A percentile compares a stretch with the other conserved stretches of the same genome.
phyloP scores from a whole-genome alignment of 225 moss, liverwort and hornwort species.

The Ulota crispa region DNA sequence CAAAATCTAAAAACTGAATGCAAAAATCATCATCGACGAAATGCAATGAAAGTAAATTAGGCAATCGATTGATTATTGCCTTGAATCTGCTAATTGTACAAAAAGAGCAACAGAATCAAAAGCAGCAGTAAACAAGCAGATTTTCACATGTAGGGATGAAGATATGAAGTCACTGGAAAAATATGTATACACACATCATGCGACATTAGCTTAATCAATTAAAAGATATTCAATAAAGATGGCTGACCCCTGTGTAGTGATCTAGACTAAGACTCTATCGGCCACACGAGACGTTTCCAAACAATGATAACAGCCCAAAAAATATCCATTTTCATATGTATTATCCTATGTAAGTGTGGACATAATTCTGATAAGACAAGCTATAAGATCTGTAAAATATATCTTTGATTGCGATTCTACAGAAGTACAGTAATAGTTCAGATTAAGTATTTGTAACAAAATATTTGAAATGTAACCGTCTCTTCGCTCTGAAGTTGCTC shows the following conservation, averaged over 20 bases:
- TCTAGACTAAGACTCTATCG: neutral
- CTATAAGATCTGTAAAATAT: neutral
- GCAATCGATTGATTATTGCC: neutral
- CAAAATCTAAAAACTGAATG: neutral
- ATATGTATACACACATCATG: neutral
- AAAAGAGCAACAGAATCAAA: conserved; percentile 21
- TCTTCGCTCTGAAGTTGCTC: neutral
- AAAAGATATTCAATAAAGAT: neutral
- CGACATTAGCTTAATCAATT: neutral
- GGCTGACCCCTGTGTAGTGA: neutral
- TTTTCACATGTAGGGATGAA: neutral
- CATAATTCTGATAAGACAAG: neutral
- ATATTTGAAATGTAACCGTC: neutral
- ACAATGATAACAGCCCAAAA: neutral
- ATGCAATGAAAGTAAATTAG: neutral
- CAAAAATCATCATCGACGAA: neutral
- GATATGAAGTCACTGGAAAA: neutral
- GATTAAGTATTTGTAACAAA: neutral
- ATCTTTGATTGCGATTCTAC: neutral
- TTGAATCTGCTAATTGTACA: neutral
- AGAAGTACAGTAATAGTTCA: neutral
- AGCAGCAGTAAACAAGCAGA: conserved; percentile 6
- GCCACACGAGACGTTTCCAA: neutral
- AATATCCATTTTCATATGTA: neutral
- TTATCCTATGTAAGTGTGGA: neutral